Evolutionary conservation across 1,284 basidiomycete genomes (phyloP).

Genomic region (Inonotus obliquus): DNA sequence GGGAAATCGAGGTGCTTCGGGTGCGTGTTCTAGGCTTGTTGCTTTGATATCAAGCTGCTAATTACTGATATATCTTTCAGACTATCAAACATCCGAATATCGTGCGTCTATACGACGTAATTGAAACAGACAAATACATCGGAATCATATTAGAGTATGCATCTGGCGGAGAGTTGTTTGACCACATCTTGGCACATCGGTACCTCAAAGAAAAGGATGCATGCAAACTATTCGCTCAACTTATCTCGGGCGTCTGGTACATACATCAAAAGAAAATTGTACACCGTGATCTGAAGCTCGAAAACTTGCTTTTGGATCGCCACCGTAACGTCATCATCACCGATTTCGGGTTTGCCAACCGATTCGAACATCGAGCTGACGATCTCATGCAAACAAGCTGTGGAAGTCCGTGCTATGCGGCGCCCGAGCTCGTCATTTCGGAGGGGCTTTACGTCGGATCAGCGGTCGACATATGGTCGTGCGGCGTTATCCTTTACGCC

Average conservation of each 20-base stretch:
- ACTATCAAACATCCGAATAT: constrained; percentile 97
- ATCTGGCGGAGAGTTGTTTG: constrained; percentile 96
- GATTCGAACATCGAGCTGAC: constrained; percentile 86
- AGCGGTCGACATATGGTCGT: constrained; percentile 99
- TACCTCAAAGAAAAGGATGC: constrained; percentile 96
- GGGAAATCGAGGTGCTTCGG: constrained; percentile 96
- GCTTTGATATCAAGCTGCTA: neutral
- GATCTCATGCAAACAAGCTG: constrained; percentile 99
- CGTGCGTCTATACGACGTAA: constrained; percentile 96
- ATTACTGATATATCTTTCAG: constrained; percentile 36
- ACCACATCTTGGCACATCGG: constrained; percentile 97
- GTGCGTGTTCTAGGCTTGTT: constrained; percentile 40
- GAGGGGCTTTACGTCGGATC: constrained; percentile 97
- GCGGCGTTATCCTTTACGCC: constrained; percentile 98
- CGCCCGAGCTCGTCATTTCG: constrained; percentile 97
- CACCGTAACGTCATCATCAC: constrained; percentile 99
- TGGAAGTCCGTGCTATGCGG: constrained; percentile 97
- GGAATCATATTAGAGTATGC: constrained; percentile 99
- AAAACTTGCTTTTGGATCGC: constrained; percentile 95
- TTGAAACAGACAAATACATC: constrained; percentile 99
- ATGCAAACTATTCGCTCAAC: constrained; percentile 94
- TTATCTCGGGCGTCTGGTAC: constrained; percentile 98
- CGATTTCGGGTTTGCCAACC: constrained; percentile 98
- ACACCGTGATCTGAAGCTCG: constrained; percentile 98
- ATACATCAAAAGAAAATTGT: constrained; percentile 99